Evolutionary conservation across 2,329 filamentous ascomycete species (phyloP), one percentile per base, ranked within the genome.

Genomic region (Juglanconis juglandina): DNA sequence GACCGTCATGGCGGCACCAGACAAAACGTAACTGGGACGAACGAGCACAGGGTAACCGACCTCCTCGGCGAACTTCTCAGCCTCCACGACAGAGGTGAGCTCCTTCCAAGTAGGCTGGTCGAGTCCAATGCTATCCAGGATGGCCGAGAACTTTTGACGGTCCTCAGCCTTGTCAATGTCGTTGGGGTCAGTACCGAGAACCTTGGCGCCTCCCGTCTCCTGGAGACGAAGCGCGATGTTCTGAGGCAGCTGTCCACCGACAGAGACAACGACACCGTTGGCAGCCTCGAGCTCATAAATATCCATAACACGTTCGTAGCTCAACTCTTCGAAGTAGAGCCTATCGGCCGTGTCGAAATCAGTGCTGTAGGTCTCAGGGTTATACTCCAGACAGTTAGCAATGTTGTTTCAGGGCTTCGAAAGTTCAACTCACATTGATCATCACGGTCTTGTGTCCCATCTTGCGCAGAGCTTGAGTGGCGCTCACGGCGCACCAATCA

Each of bases 101-200:
- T 99, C 95, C 77, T 96, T 96, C 95, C 95, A 99, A 9, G 92
- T 92, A 41, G 95, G 95, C 78, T 99, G 95, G 73, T 98, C 94
- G 59, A 99, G 87, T 62, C 93, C 94, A 68, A 98, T 97, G 75
- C 91, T 96, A 75, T 99, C 95, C 50, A 99, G 84, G 65, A 98
- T 98, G 70, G 93, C 90, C 30, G 94, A 97, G 81, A 99, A 99
- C 77, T 99, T 98, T 76, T 98, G 93, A 72, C 95, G 87, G 74
- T 99, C 93, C 77, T 99, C 95, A 51, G 95, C 95, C 80, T 93
- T 96, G 83, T 99, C 95, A 67, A 99, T 99, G 71, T 98, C 92
- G 70, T 87, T 83, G 42, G 95, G 95, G 70, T 98, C 86, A 0
- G 95, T 99, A 68, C 95, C 95, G 7, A 99, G 87, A 58, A 99